Percentiles rank a stretch among this genome's conserved stretches.
Evolutionary conservation across 148 eudicot species (phyloP).

Genomic region (Talinum fruticosum): DNA sequence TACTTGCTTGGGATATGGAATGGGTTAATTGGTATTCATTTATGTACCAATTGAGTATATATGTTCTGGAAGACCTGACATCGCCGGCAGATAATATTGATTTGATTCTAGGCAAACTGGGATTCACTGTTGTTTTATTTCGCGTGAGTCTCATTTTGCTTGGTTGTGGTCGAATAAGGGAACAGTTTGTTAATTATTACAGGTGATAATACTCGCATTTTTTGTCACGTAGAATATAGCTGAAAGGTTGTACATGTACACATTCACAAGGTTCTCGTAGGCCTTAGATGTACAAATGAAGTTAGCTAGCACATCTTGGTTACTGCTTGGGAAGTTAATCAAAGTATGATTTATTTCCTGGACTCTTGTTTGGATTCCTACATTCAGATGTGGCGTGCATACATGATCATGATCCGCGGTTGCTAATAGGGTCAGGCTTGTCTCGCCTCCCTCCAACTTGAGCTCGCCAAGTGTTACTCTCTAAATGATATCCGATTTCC

Average conservation of each 20-base stretch:
- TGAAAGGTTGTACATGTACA: slow-evolving; percentile 17
- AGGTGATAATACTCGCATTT: slow-evolving; percentile 5
- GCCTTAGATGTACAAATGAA: slow-evolving; percentile 25
- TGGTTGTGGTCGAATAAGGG: slow-evolving; percentile 17
- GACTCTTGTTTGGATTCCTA: neutral
- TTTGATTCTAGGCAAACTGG: slow-evolving; percentile 35
- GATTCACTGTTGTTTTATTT: slow-evolving; percentile 40
- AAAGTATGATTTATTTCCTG: neutral
- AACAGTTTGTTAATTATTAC: neutral
- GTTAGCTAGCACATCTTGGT: slow-evolving; percentile 16
- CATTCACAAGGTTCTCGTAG: neutral
- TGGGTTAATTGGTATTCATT: slow-evolving; percentile 14
- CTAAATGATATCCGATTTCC: too few relatives aligned
- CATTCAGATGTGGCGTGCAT: neutral
- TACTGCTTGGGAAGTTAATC: neutral
- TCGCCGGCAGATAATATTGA: neutral
- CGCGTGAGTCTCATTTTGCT: slow-evolving; percentile 39
- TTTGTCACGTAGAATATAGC: slow-evolving; percentile 23
- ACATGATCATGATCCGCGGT: too few relatives aligned
- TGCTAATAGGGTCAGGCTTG: too few relatives aligned
- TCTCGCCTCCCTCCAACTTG: too few relatives aligned
- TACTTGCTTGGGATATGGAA: slow-evolving; percentile 1
- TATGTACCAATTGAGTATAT: neutral
- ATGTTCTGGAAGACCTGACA: neutral
- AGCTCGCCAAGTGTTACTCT: too few relatives aligned